Base-by-base conservation (phyloP, 306 rosid genomes). In the Cicer judaicum region DNA sequence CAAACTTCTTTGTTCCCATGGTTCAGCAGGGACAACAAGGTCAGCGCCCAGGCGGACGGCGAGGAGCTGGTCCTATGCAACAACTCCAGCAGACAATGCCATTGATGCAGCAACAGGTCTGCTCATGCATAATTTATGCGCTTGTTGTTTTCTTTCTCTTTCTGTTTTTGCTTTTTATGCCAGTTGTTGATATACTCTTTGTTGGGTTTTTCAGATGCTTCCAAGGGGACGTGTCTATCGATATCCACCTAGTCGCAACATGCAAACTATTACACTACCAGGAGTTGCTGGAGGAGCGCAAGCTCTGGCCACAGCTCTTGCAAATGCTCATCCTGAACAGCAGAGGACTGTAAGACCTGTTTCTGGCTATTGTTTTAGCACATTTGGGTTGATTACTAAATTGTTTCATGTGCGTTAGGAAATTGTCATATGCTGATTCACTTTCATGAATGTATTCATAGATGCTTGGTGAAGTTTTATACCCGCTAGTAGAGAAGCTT, bases 381-480 rank as follows among this genome's bases (percentile, higher is more conserved):
- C 19, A 41, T 74, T 68, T 60, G 14, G 73, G 13, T 74, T 38
- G 24, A 12, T 46, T 43, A 8, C 1, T 41, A 56, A 10, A 67
- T 46, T 12, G 47, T 24, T 67, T 46, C 41, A 67, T 5, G 43
- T 46, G 57, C 57, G 13, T 67, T 67, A 67, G 8, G 8, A 67
- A 21, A 34, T 43, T 67, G 42, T 67, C 21, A 7, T 47, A 7
- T 47, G 1, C 21, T 65, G 62, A 68, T 43, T 8, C 34, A 40
- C 9, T 55, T 7, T 52, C 10, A 0, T 39, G n/a, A 52, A 61
- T 84, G 68, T 12, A 52, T 82, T 43, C 12, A 1, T 81, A 91
- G 96, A 88, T 91, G 92, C 90, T 91, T 63, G 96, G 96, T 2
- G 96, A 91, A 75, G 85, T 82, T 38, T 74, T 91, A n/a, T 91